Percentiles rank a stretch among this genome's conserved stretches.
Conservation (phyloP, 371 early-diverging fungal genomes). For the Rhizopus sp. region DNA sequence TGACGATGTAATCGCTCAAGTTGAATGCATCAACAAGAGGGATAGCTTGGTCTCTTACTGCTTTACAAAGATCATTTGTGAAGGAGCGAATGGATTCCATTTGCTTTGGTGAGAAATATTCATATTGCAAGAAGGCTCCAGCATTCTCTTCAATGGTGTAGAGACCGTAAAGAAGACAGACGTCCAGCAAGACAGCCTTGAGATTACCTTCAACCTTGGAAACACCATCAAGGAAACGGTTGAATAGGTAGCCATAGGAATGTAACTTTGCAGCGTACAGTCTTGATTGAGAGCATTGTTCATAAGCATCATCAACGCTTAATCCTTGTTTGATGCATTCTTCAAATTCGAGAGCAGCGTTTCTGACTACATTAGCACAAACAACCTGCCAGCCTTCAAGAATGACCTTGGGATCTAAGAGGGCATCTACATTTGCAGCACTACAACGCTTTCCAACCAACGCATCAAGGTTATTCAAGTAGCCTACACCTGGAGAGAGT, state of each 20-base stretch:
- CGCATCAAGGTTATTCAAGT: conserved; percentile 65
- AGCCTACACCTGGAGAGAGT: conserved; percentile 81
- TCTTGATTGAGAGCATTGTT: conserved; percentile 82
- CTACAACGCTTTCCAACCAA: conserved; percentile 58
- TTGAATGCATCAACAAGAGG: conserved; percentile 88
- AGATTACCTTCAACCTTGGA: conserved; percentile 50
- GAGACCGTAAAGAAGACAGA: conserved; percentile 83
- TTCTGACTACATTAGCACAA: conserved; percentile 81
- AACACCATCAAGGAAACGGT: conserved; percentile 83
- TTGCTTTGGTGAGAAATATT: conserved; percentile 79
- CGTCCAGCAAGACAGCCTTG: conserved; percentile 57
- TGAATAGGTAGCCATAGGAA: conserved; percentile 82
- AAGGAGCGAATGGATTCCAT: conserved; percentile 64
- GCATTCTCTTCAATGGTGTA: conserved; percentile 83
- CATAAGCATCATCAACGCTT: conserved; percentile 82
- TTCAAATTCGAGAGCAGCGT: conserved; percentile 81
- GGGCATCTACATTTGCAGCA: conserved; percentile 56
- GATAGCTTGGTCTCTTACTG: conserved; percentile 80
- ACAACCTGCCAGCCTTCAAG: conserved; percentile 86
- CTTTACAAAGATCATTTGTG: conserved; percentile 71
- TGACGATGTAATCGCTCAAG: conserved; percentile 84
- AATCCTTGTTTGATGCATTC: conserved; percentile 66
- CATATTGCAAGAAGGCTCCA: conserved; percentile 86
- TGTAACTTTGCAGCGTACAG: conserved; percentile 89
- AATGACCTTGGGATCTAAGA: conserved; percentile 65